Evolutionary conservation across 106 monocot species (phyloP).

Genomic region (Dendrobium chrysotoxum): DNA sequence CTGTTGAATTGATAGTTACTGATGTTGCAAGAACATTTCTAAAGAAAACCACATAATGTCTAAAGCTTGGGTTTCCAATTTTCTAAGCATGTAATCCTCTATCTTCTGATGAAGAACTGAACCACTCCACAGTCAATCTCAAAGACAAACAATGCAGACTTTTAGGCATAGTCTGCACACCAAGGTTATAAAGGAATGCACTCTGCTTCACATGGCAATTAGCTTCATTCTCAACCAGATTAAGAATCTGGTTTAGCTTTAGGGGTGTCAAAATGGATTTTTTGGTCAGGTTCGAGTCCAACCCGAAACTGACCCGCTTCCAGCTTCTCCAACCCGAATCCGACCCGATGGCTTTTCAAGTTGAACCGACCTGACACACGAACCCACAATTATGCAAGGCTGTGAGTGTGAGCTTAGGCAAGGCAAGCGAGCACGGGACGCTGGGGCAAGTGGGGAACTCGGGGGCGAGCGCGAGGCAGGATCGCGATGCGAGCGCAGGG

Average conservation of each 20-base stretch:
- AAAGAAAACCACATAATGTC: constrained; percentile 72
- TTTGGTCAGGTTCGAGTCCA: no score
- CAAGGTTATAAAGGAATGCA: constrained; percentile 81
- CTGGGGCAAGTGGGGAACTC: no score
- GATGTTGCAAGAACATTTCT: constrained; percentile 67
- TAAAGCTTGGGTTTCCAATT: constrained; percentile 27
- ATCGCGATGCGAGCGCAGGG: no score
- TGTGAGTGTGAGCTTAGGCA: no score
- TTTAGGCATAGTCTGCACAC: constrained; percentile 84
- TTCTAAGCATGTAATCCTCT: constrained; percentile 14
- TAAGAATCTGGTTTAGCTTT: constrained; percentile 86
- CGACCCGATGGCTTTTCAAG: no score
- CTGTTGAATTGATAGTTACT: constrained; percentile 80
- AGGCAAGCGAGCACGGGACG: no score
- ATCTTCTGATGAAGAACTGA: constrained; percentile 43
- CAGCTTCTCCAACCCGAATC: no score
- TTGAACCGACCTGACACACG: no score
- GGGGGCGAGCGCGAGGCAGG: no score
- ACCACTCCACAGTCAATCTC: constrained; percentile 89
- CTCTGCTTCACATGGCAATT: constrained; percentile 80
- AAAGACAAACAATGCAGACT: constrained; percentile 78
- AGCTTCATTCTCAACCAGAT: constrained; percentile 78
- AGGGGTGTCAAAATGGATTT: no score
- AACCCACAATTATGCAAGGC: no score
- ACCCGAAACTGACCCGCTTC: no score